phyloP scores from a whole-genome alignment of 495 filamentous ascomycete species.

The Penicillium cataractarum region DNA sequence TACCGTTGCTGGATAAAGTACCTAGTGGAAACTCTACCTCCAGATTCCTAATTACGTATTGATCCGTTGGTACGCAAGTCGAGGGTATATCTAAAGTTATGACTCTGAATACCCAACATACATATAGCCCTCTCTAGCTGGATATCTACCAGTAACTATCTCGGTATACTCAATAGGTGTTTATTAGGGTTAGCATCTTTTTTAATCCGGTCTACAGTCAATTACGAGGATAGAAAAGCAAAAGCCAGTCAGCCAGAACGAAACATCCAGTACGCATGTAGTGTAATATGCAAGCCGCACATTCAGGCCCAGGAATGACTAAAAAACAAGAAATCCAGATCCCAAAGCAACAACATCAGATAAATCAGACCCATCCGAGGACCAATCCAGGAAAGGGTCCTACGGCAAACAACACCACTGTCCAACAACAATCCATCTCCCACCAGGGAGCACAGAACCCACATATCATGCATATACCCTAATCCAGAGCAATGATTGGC shows the following conservation, averaged over 20 bases:
- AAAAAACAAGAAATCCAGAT: not conserved
- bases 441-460: not conserved
- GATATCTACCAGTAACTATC: not conserved
- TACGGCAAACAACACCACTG: not conserved
- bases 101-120: not conserved
- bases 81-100: no score
- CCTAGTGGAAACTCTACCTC: not conserved
- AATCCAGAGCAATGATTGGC: slow-evolving; percentile 1
- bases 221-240: not conserved
- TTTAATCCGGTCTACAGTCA: not conserved
- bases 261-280: not conserved
- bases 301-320: not conserved
- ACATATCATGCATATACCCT: slow-evolving; percentile 2
- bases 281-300: not conserved
- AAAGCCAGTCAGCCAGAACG: not conserved
- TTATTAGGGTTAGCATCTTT: not conserved
- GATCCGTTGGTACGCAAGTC: no score
- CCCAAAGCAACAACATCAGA: not conserved
- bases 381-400: not conserved
- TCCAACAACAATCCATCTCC: not conserved
- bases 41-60: no score
- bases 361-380: not conserved
- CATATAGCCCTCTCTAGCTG: not conserved
- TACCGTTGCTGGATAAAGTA: not conserved
- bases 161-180: not conserved